Conservation (phyloP, 768 basidiomycete species). For the Panellus pusillus region DNA sequence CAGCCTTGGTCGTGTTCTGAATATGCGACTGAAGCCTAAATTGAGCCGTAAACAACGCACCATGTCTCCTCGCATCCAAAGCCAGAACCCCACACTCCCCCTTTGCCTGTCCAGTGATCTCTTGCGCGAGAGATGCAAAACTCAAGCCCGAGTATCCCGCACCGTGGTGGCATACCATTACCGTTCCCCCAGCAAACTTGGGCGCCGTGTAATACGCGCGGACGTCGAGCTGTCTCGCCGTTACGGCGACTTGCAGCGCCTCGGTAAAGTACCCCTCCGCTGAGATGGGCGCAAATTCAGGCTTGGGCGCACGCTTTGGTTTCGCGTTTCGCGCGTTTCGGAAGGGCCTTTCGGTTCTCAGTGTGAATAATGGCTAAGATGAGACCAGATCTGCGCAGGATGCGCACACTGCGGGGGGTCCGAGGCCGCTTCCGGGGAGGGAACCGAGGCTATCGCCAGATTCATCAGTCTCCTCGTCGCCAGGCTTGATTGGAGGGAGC, state of each 20-base stretch:
- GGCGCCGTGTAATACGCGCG: conserved; percentile 86
- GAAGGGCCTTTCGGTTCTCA: conserved; percentile 20
- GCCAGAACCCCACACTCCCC: conserved; percentile 82
- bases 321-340: conserved; percentile 31
- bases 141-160: conserved; percentile 89
- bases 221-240: conserved; percentile 59
- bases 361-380: conserved; percentile 15
- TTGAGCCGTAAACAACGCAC: conserved; percentile 41
- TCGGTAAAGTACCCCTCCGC: conserved; percentile 74
- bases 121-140: conserved; percentile 90
- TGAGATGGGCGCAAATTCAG: conserved; percentile 75
- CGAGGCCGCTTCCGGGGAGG: conserved; percentile 59
- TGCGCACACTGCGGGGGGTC: conserved; percentile 64
- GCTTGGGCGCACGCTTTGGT: conserved; percentile 46
- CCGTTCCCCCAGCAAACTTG: conserved; percentile 50
- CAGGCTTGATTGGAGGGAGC: conserved; percentile 43
- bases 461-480: conserved; percentile 50
- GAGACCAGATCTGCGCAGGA: conserved; percentile 12
- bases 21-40: neutral
- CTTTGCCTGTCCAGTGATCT: conserved; percentile 56
- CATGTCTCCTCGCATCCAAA: conserved; percentile 85
- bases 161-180: conserved; percentile 93
- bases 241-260: conserved; percentile 75
- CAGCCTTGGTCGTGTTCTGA: neutral
- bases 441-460: conserved; percentile 58